Conservation (phyloP, 768 basidiomycete species). For the Leccinum imitatum region DNA sequence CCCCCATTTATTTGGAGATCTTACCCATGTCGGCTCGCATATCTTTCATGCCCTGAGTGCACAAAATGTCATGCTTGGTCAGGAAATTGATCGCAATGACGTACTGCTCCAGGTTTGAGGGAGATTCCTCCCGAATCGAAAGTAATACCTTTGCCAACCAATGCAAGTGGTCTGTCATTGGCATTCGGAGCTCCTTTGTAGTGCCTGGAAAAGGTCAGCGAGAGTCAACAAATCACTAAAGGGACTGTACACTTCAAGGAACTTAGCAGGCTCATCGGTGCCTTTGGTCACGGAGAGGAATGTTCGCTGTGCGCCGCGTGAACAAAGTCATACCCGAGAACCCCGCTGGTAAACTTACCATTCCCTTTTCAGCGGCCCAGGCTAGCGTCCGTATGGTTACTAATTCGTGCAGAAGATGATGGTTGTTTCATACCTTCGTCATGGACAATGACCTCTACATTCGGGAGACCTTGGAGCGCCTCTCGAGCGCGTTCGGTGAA, state of each 20-base stretch:
- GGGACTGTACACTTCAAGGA: constrained; percentile 71
- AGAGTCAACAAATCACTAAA: background rate
- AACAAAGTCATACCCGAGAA: background rate
- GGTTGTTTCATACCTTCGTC: constrained; percentile 58
- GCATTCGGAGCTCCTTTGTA: constrained; percentile 72
- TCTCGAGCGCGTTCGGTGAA: constrained; percentile 71
- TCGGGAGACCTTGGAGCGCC: constrained; percentile 63
- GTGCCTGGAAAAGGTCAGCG: constrained; percentile 44
- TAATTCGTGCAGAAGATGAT: background rate
- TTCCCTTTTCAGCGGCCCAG: constrained; percentile 83
- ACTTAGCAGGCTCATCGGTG: constrained; percentile 78
- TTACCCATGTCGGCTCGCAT: constrained; percentile 89
- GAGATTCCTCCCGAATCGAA: constrained; percentile 90
- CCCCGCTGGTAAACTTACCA: constrained; percentile 47
- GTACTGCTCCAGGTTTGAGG: constrained; percentile 70
- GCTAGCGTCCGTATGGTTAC: constrained; percentile 36
- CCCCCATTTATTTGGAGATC: background rate
- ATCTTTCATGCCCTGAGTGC: constrained; percentile 69
- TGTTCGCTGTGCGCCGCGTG: constrained; percentile 47
- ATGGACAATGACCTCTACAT: constrained; percentile 66
- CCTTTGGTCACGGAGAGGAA: constrained; percentile 89
- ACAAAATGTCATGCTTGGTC: background rate
- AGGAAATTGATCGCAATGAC: constrained; percentile 21
- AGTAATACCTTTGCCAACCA: constrained; percentile 89
- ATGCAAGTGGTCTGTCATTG: constrained; percentile 60